Evolutionary conservation across 352 stramenopile species (phyloP).

Genomic region (Phytophthora brassicae): DNA sequence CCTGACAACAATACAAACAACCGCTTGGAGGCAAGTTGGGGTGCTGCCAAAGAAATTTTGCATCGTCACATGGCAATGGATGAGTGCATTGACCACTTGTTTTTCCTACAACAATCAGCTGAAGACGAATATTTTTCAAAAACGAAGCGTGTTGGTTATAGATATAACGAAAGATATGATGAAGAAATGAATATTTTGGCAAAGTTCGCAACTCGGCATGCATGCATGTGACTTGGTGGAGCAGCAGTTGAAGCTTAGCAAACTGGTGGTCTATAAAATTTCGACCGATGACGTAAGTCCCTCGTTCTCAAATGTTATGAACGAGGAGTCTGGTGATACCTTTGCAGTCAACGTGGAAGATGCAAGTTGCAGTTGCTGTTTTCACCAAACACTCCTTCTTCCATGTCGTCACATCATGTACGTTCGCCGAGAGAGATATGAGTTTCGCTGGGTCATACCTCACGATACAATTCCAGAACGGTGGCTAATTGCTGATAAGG

Average conservation of each 20-base stretch:
- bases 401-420: neutral
- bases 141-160: slow-evolving; percentile 2
- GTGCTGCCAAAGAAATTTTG: slow-evolving; percentile 7
- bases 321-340: neutral
- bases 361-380: neutral
- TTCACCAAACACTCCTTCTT: neutral
- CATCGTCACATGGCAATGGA: slow-evolving; percentile 11
- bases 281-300: too few relatives aligned
- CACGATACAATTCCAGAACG: too few relatives aligned
- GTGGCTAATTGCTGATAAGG: too few relatives aligned
- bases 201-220: too few relatives aligned
- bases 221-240: too few relatives aligned
- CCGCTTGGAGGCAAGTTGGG: slow-evolving; percentile 3
- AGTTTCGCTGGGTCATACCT: too few relatives aligned
- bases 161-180: slow-evolving; percentile 4
- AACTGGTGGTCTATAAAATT: too few relatives aligned
- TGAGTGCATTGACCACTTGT: slow-evolving; percentile 10
- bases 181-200: too few relatives aligned
- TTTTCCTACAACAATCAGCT: slow-evolving; percentile 11
- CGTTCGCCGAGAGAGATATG: too few relatives aligned
- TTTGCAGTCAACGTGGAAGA: neutral
- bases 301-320: too few relatives aligned
- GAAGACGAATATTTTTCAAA: slow-evolving; percentile 1
- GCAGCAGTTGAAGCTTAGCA: neutral
- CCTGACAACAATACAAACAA: slow-evolving; percentile 24